A percentile compares a stretch with the other conserved stretches of the same genome.
Evolutionary conservation across 345 rosid species (phyloP).

Genomic region (Aurinia saxatilis): DNA sequence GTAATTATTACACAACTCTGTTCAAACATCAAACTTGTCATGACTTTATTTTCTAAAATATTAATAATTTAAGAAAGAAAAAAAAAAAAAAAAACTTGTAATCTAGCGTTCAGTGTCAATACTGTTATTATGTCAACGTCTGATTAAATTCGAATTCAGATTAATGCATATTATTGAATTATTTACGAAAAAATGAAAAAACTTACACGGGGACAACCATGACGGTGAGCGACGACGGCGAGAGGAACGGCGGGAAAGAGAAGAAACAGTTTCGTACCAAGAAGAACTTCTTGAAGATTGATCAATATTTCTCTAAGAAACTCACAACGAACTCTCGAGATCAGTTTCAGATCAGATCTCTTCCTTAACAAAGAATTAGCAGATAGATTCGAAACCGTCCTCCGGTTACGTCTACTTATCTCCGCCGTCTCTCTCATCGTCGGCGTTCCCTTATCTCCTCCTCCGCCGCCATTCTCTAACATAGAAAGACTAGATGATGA

Average conservation of each 20-base stretch:
- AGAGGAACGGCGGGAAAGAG: slow-evolving; percentile 27
- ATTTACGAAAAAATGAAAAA: no score
- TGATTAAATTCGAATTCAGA: no score
- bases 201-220: slow-evolving; percentile 21
- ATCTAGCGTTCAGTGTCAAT: no score
- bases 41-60: no score
- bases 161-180: no score
- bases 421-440: neutral
- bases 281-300: slow-evolving; percentile 29
- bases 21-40: no score
- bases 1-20: neutral
- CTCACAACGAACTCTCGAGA: slow-evolving; percentile 21
- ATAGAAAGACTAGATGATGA: slow-evolving; percentile 14
- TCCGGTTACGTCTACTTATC: slow-evolving; percentile 7
- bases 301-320: slow-evolving; percentile 2
- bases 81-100: no score
- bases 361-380: slow-evolving; percentile 22
- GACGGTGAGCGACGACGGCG: slow-evolving; percentile 20
- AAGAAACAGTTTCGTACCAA: slow-evolving; percentile 25
- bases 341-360: slow-evolving; percentile 32
- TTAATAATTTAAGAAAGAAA: no score
- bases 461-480: slow-evolving; percentile 16
- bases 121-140: no score
- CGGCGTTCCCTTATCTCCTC: neutral
- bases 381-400: slow-evolving; percentile 20